These are phyloP conservation scores for Trifolium fragiferum DNA, from an alignment of 306 rosid genomes.

Conservation along the genomic window DNA sequence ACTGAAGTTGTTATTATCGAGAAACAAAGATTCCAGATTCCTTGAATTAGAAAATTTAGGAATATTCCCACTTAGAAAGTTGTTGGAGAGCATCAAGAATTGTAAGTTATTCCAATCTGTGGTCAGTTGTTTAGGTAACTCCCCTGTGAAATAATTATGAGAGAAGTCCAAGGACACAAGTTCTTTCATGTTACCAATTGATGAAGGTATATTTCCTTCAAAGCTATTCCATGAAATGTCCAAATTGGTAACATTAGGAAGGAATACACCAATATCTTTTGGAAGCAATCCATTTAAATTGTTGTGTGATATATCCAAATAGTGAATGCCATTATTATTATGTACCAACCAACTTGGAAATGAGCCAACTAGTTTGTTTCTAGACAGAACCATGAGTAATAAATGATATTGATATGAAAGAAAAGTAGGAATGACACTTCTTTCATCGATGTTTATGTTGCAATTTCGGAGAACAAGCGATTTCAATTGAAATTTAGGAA, in stretches of 20 bases:
- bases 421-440: constrained; percentile 33
- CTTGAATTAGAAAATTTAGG: background rate
- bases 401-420: constrained; percentile 34
- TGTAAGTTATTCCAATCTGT: rapidly evolving
- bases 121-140: constrained; percentile 5
- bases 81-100: constrained; percentile 26
- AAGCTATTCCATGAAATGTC: constrained; percentile 32
- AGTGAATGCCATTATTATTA: background rate
- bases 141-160: constrained; percentile 15
- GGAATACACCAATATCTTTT: constrained; percentile 22
- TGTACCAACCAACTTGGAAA: constrained; percentile 29
- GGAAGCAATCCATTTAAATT: constrained; percentile 35
- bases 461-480: constrained; percentile 10
- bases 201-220: constrained; percentile 36
- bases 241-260: background rate
- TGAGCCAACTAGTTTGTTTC: constrained; percentile 34
- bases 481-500: constrained; percentile 42
- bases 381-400: background rate
- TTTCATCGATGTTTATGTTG: constrained; percentile 22
- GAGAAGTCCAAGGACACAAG: background rate
- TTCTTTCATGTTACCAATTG: constrained; percentile 28
- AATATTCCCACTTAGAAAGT: background rate
- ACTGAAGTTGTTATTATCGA: background rate
- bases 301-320: constrained; percentile 40
- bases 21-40: background rate